Base-by-base conservation (phyloP, 495 filamentous ascomycete species). In the Margaritispora aquatica region DNA sequence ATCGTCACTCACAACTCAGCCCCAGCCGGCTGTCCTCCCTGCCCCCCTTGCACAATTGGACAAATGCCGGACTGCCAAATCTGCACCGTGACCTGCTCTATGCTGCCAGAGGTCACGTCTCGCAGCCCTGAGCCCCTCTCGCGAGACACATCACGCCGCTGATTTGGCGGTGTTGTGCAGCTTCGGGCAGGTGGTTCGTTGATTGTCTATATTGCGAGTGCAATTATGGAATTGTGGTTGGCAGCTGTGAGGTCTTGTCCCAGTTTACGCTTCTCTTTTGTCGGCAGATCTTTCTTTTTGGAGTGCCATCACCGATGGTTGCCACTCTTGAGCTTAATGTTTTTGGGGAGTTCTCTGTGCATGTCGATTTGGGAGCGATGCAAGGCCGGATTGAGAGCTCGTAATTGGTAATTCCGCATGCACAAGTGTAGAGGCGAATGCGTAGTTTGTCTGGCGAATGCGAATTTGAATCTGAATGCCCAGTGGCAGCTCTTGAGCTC, bases 331-430 rank as follows among this genome's bases (percentile, higher is more conserved):
- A 57, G 17, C 24, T n/a, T 19, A 48, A n/a, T n/a, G 54, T 19
- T 9, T 31, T n/a, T 49, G 11, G 38, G 8, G 24, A 19, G 15
- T 57, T 26, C 29, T 21, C 23, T 44, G 38, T 3, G 7, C 10
- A 2, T 8, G 15, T n/a, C 38, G 4, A 44, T 10, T 8, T 44
- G 15, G 38, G 10, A 44, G 38, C 22, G 22, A n/a, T 24, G 31
- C 20, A 46, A 41, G 53, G 17, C 26, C 38, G 47, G 46, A 27
- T 34, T n/a, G 5, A 47, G n/a, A 23, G 27, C 19, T 58, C 55
- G 10, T 22, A 58, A 58, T 58, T 19, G 47, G 47, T 19, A 58
- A 51, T 51, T 26, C 55, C 47, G 55, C 27, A 23, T 58, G 55
- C 29, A 48, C 55, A 51, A 36, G 55, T 44, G 55, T 51, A n/a